phyloP scores from a whole-genome alignment of 805 yeast genomes.

The Teunomyces aglyptinius region DNA sequence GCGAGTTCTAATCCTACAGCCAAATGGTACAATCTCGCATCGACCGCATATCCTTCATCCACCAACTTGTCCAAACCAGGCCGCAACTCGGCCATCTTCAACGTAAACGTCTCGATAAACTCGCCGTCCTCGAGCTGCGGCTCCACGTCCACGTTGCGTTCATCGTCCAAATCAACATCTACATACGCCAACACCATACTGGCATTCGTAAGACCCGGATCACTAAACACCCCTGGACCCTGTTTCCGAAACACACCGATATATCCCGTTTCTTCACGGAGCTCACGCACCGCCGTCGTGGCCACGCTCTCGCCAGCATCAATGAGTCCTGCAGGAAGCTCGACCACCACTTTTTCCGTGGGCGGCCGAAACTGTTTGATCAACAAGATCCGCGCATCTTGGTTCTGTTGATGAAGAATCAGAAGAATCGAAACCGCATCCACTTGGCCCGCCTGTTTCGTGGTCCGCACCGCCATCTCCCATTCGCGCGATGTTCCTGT shows the following conservation, averaged over 20 bases:
- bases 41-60: slow-evolving; percentile 70
- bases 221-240: slow-evolving; percentile 52
- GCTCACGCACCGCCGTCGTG: slow-evolving; percentile 81
- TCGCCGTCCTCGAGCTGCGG: slow-evolving; percentile 86
- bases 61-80: slow-evolving; percentile 50
- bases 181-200: slow-evolving; percentile 78
- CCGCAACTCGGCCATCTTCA: slow-evolving; percentile 61
- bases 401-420: slow-evolving; percentile 52
- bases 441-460: slow-evolving; percentile 50
- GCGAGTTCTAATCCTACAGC: slow-evolving; percentile 78
- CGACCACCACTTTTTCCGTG: slow-evolving; percentile 81
- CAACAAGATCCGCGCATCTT: slow-evolving; percentile 44
- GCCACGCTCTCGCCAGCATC: slow-evolving; percentile 80
- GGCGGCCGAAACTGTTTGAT: slow-evolving; percentile 96
- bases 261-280: slow-evolving; percentile 92
- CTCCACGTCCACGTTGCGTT: slow-evolving; percentile 63
- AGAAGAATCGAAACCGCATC: slow-evolving; percentile 95
- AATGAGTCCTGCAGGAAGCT: slow-evolving; percentile 92
- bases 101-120: slow-evolving; percentile 83
- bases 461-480: slow-evolving; percentile 86
- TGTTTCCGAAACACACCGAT: slow-evolving; percentile 55
- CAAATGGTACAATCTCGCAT: slow-evolving; percentile 83
- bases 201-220: slow-evolving; percentile 88
- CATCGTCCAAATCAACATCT: slow-evolving; percentile 66
- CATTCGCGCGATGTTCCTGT: slow-evolving; percentile 67